These are phyloP conservation scores for Lasiodiplodia theobromae DNA, from an alignment of 2,329 filamentous ascomycete genomes.

Conservation along the genomic window DNA sequence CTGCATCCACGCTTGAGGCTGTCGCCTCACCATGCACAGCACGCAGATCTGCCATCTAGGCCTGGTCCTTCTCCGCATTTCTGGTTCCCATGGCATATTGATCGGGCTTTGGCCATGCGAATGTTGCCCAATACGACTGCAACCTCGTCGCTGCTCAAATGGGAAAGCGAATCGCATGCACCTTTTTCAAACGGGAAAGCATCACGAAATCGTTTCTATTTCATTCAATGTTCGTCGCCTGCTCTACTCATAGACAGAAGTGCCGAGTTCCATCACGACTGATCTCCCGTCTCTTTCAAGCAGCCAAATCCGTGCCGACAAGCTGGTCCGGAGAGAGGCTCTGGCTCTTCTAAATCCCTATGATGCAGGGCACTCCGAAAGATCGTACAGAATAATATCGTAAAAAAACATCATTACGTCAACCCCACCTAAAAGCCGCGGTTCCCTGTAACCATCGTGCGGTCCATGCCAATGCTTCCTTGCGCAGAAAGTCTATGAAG, in stretches of 20 bases:
- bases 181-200: no score
- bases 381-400: conserved; percentile 16
- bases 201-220: neutral
- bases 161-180: neutral
- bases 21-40: neutral
- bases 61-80: neutral
- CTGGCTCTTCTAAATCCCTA: neutral
- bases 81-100: neutral
- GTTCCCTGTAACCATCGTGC: no score
- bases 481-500: no score
- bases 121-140: neutral
- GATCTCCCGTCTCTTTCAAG: conserved; percentile 3
- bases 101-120: neutral
- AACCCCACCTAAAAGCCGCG: neutral
- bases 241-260: neutral
- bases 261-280: neutral
- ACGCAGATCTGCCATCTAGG: neutral
- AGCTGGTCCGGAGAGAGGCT: neutral
- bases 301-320: neutral
- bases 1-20: no score
- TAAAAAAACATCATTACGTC: neutral
- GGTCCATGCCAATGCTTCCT: no score
- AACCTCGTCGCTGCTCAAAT: neutral
- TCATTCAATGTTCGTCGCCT: neutral
- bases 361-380: neutral